Conservation (phyloP, 306 rosid species). For the Morella rubra region DNA sequence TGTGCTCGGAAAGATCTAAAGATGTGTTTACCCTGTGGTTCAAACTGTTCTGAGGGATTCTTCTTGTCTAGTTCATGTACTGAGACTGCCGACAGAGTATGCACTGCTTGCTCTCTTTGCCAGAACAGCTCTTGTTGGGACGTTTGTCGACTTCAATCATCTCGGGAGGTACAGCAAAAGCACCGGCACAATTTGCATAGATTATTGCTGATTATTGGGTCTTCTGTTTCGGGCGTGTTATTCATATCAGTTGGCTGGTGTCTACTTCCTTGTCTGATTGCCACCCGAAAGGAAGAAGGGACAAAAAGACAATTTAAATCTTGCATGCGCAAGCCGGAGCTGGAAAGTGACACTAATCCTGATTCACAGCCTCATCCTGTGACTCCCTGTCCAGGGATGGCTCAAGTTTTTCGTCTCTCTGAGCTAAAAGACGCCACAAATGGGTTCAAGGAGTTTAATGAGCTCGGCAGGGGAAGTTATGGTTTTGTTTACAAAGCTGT, state of each 20-base stretch:
- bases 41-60: conserved; percentile 71
- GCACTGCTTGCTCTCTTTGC: conserved; percentile 94
- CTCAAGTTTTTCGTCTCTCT: conserved; percentile 87
- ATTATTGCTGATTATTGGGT: conserved; percentile 51
- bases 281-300: conserved; percentile 11
- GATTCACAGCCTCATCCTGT: conserved; percentile 37
- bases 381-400: conserved; percentile 65
- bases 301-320: conserved; percentile 58
- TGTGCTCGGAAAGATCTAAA: conserved; percentile 67
- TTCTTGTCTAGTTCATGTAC: conserved; percentile 85
- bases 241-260: conserved; percentile 57
- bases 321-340: conserved; percentile 53
- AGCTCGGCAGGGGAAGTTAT: conserved; percentile 90
- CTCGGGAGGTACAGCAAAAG: conserved; percentile 37
- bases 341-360: conserved; percentile 45
- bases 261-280: conserved; percentile 28
- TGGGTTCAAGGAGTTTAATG: conserved; percentile 94
- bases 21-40: conserved; percentile 87
- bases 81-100: conserved; percentile 61
- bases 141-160: conserved; percentile 54
- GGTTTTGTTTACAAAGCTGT: conserved; percentile 93
- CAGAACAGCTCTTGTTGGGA: conserved; percentile 81
- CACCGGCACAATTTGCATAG: conserved; percentile 52
- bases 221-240: conserved; percentile 49
- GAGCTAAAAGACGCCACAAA: conserved; percentile 94